phyloP scores from a whole-genome alignment of 306 rosid species.

The Urtica urens region DNA sequence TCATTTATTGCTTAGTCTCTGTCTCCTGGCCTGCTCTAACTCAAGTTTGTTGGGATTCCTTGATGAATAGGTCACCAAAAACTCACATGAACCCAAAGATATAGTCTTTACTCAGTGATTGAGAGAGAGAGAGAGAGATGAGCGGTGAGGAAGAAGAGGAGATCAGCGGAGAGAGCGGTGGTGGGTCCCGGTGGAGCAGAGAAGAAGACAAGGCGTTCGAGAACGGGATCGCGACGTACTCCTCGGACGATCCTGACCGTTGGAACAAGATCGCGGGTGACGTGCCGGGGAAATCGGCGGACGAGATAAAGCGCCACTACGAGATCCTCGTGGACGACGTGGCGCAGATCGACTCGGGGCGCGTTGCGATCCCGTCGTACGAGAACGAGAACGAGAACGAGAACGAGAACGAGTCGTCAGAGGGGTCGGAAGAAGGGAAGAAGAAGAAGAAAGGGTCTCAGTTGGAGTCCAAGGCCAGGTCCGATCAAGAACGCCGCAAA shows the following conservation, averaged over 20 bases:
- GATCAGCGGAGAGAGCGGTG: conserved; percentile 51
- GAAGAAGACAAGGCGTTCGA: conserved; percentile 93
- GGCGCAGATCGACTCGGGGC: conserved; percentile 72
- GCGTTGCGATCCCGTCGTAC: conserved; percentile 72
- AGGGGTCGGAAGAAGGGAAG: conserved; percentile 74
- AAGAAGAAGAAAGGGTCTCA: conserved; percentile 71
- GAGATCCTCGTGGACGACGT: conserved; percentile 74
- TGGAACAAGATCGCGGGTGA: conserved; percentile 85
- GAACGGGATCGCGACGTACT: conserved; percentile 65
- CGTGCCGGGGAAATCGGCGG: conserved; percentile 67
- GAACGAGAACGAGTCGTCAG: conserved; percentile 70
- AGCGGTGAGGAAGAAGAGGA: too few species aligned
- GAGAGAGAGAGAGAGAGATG: too few species aligned
- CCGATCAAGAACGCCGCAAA: conserved; percentile 95
- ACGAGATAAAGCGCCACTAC: conserved; percentile 72
- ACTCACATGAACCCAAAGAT: too few species aligned
- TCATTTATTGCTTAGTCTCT: too few species aligned
- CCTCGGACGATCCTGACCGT: conserved; percentile 60
- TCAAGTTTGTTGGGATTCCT: too few species aligned
- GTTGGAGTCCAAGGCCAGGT: conserved; percentile 66
- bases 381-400: too few species aligned
- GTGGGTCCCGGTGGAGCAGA: conserved; percentile 71
- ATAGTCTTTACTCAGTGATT: too few species aligned
- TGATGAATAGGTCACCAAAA: too few species aligned
- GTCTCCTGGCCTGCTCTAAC: too few species aligned